phyloP scores from a whole-genome alignment of 768 basidiomycete genomes.

The Phlebiopsis flavidoalba region DNA sequence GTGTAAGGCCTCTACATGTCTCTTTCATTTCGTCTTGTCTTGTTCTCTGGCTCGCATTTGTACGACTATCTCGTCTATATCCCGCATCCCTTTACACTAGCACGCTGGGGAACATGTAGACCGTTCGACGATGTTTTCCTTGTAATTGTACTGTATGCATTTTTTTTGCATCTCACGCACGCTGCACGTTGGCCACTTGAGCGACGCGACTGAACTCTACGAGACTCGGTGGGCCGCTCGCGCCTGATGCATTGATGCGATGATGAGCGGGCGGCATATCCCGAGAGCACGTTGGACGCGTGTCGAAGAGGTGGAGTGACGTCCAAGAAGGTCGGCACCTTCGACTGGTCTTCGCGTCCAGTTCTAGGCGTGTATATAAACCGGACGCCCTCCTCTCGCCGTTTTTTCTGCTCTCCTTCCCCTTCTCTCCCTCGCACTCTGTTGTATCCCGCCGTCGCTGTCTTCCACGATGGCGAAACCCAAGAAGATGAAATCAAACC shows the following conservation, averaged over 20 bases:
- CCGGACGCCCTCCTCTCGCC: background rate
- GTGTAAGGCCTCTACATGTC: constrained; percentile 25
- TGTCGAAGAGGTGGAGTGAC: constrained; percentile 4
- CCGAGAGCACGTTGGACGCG: background rate
- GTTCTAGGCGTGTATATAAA: background rate
- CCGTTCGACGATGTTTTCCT: background rate
- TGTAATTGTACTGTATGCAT: constrained; percentile 9
- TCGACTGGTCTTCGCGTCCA: constrained; percentile 3
- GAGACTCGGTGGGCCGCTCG: too few species aligned
- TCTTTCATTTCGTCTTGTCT: background rate
- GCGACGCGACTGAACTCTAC: background rate
- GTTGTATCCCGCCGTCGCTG: background rate
- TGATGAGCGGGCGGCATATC: background rate
- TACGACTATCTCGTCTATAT: background rate
- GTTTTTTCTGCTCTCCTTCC: background rate
- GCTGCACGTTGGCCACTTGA: too few species aligned
- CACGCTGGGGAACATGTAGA: constrained; percentile 4
- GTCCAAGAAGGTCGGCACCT: background rate
- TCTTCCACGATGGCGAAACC: constrained; percentile 2
- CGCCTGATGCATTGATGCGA: background rate
- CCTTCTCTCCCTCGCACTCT: background rate
- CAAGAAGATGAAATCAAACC: background rate
- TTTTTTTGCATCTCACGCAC: background rate
- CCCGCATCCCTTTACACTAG: background rate
- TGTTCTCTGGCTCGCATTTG: background rate